Evolutionary conservation across 163 green algal species (phyloP), one percentile per base, ranked within the genome.

Genomic region (Scenedesmus sp.): DNA sequence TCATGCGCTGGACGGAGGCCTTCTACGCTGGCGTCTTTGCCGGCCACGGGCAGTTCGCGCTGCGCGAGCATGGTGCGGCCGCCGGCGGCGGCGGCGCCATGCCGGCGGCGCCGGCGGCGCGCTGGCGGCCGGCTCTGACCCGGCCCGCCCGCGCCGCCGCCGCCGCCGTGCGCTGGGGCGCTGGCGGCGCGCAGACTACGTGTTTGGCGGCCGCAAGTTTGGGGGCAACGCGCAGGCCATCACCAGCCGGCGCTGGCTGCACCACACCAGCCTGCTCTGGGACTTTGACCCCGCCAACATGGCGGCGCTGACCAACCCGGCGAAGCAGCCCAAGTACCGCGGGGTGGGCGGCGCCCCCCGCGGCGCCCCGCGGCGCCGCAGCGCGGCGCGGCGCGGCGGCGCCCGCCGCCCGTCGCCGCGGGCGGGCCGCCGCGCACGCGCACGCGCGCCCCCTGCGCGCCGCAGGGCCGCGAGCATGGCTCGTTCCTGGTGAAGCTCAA

Each of bases 251-350:
- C 84, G 95, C 18, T 99, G 90, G 87, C 73, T 99, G 75, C 96
- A 99, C 85, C 96, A 99, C 89, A 99, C 96, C n/a, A 97, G 92
- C 2, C 92, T 99, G 22, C 88, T 99, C 3, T 99, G 94, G 94
- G 91, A 97, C 78, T 98, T 90, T 79, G 24, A 93, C 28, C 28
- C 63, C 0, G 57, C 83, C 3, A 82, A 81, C 67, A 98, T 98
- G 95, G 60, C n/a, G 0, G 77, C 94, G 7, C 86, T 98, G 5
- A 88, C 90, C 50, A 86, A 94, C 5, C 96, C 96, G 0, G 26
- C 48, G 5, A 89, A 86, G 53, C 83, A 88, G 36, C 96, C 96
- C 36, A 58, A 92, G 18, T 99, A 98, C 75, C 75, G 93, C 18
- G 31, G 86, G 88, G 92, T 92, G 67, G 0, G 70, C 7, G 28